A percentile compares a stretch with the other conserved stretches of the same genome.
Conservation (phyloP, 2,329 filamentous ascomycete species). For the Colletotrichum orchidophilum region DNA sequence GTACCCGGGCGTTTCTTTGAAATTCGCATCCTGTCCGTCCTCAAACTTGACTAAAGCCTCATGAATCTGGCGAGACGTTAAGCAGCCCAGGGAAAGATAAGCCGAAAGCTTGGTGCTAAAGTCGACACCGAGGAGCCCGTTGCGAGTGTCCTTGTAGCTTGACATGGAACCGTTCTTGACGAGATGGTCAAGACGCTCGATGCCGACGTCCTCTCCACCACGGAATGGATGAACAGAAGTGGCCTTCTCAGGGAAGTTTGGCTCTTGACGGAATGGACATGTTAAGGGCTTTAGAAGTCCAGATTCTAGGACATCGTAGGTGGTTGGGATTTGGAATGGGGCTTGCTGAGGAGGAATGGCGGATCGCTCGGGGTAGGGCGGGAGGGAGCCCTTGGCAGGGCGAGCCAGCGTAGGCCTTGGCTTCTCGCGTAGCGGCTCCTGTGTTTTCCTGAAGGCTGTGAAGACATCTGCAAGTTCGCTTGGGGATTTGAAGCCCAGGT, state of each 20-base stretch:
- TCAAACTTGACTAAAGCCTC: slow-evolving; percentile 74
- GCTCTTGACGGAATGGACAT: slow-evolving; percentile 59
- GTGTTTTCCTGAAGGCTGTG: slow-evolving; percentile 76
- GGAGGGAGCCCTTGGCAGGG: slow-evolving; percentile 62
- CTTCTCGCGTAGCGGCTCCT: slow-evolving; percentile 74
- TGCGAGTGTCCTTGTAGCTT: slow-evolving; percentile 75
- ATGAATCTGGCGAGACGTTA: slow-evolving; percentile 79
- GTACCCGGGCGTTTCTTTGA: slow-evolving; percentile 62
- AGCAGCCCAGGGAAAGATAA: slow-evolving; percentile 76
- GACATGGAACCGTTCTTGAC: slow-evolving; percentile 69
- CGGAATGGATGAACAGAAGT: slow-evolving; percentile 71
- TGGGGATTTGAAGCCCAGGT: slow-evolving; percentile 67
- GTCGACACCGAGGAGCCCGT: slow-evolving; percentile 74
- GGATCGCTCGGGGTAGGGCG: slow-evolving; percentile 60
- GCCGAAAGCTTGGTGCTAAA: slow-evolving; percentile 82
- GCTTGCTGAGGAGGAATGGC: slow-evolving; percentile 64
- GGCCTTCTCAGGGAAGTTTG: slow-evolving; percentile 60
- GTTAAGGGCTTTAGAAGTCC: slow-evolving; percentile 68
- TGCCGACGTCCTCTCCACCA: slow-evolving; percentile 72
- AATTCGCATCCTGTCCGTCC: slow-evolving; percentile 61
- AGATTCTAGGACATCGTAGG: slow-evolving; percentile 60
- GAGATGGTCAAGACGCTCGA: slow-evolving; percentile 68
- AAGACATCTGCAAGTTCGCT: slow-evolving; percentile 77
- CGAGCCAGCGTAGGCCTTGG: slow-evolving; percentile 67
- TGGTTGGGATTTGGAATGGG: slow-evolving; percentile 72